Percentiles rank a stretch among this genome's conserved stretches.
These are phyloP conservation scores for Metarhizium guizhouense DNA, from an alignment of 2,329 filamentous ascomycete species.

Conservation along the genomic window DNA sequence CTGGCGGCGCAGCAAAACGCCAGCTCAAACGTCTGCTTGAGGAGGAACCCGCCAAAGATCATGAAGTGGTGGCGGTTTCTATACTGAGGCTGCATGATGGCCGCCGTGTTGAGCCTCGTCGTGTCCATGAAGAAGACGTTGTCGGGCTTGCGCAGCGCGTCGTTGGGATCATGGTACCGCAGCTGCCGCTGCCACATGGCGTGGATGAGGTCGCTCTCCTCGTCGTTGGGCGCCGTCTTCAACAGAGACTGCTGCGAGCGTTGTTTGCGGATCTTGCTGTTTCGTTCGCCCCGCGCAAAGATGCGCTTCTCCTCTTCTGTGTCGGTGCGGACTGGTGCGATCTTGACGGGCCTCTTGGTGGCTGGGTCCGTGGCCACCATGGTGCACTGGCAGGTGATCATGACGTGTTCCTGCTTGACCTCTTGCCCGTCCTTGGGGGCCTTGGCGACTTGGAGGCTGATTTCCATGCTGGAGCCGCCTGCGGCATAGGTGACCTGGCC, in stretches of 20 bases:
- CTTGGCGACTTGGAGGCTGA: constrained; percentile 65
- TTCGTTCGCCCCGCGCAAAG: constrained; percentile 17
- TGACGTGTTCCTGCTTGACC: constrained; percentile 30
- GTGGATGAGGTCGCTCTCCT: constrained; percentile 20
- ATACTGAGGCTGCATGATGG: constrained; percentile 22
- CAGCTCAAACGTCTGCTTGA: constrained; percentile 22
- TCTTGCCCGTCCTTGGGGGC: constrained; percentile 48
- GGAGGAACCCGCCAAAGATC: constrained; percentile 22
- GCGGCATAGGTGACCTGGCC: constrained; percentile 57
- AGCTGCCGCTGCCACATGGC: constrained; percentile 19
- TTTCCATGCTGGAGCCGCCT: constrained; percentile 63
- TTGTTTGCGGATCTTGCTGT: constrained; percentile 14
- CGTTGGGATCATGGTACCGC: constrained; percentile 19
- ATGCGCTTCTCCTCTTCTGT: constrained; percentile 19
- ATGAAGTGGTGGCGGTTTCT: constrained; percentile 20
- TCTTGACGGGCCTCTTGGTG: constrained; percentile 18
- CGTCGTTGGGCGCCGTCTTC: constrained; percentile 18
- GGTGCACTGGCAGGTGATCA: constrained; percentile 32
- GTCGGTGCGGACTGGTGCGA: constrained; percentile 15
- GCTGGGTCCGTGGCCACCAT: constrained; percentile 20
- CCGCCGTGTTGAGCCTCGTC: constrained; percentile 17
- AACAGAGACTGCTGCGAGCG: constrained; percentile 12
- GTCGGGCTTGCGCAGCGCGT: constrained; percentile 14
- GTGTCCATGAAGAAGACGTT: constrained; percentile 20
- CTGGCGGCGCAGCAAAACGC: constrained; percentile 22